phyloP scores from a whole-genome alignment of 1,139 yeast genomes.

The Nakaseomyces sp. region DNA sequence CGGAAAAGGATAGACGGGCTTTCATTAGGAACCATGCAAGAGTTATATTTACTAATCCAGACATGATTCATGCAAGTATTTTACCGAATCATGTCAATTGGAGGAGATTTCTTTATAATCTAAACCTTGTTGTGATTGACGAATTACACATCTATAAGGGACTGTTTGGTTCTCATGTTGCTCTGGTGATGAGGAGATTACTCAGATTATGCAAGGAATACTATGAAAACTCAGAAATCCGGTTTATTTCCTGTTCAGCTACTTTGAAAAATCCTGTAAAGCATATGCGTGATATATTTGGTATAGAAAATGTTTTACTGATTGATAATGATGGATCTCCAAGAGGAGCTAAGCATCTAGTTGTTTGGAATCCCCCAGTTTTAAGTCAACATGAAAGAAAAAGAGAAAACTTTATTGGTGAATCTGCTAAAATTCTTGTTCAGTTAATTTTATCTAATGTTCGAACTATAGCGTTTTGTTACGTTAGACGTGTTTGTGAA shows the following conservation, averaged over 20 bases:
- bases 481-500: constrained; percentile 79
- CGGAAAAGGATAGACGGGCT: constrained; percentile 48
- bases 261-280: constrained; percentile 65
- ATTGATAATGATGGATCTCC: constrained; percentile 82
- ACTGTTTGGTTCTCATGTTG: constrained; percentile 85
- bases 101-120: constrained; percentile 54
- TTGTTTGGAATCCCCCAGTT: constrained; percentile 76
- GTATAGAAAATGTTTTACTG: constrained; percentile 46
- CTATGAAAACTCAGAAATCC: constrained; percentile 44
- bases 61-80: constrained; percentile 78
- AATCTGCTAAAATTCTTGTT: constrained; percentile 65
- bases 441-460: constrained; percentile 54
- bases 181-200: constrained; percentile 71
- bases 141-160: constrained; percentile 87
- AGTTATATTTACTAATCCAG: constrained; percentile 89
- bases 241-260: constrained; percentile 87
- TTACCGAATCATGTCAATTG: constrained; percentile 69
- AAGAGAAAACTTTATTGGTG: constrained; percentile 65
- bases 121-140: constrained; percentile 76
- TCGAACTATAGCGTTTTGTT: constrained; percentile 86
- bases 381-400: constrained; percentile 27
- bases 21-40: constrained; percentile 54
- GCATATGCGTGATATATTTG: constrained; percentile 68
- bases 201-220: constrained; percentile 46
- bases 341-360: constrained; percentile 59